Conservation (phyloP, 805 yeast species). For the Metschnikowia proteae region DNA sequence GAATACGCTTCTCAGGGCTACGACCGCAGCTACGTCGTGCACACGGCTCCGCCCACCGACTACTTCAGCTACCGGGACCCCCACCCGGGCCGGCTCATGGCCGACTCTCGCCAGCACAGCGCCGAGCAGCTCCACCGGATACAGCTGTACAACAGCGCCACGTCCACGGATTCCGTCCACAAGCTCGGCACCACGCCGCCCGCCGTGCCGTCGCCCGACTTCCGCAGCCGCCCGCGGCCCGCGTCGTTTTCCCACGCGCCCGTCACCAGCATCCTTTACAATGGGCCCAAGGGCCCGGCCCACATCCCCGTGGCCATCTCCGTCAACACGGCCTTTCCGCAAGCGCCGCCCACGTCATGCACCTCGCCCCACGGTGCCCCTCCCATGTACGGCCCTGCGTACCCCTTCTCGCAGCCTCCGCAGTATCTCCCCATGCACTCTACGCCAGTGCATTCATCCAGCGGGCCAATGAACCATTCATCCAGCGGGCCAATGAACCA, state of each 20-base stretch:
- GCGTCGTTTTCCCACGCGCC: slow-evolving; percentile 12
- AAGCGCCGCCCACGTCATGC: background rate
- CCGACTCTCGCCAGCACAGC: slow-evolving; percentile 2
- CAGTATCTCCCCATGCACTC: background rate
- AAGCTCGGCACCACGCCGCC: slow-evolving; percentile 6
- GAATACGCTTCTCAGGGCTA: background rate
- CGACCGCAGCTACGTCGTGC: slow-evolving; percentile 2
- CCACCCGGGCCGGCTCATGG: slow-evolving; percentile 2
- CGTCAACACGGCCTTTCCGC: background rate
- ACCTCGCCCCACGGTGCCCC: slow-evolving; percentile 1
- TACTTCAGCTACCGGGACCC: slow-evolving; percentile 11
- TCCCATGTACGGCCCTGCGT: background rate
- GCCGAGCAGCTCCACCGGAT: slow-evolving; percentile 6
- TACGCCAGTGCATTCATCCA: background rate
- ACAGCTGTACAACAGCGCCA: slow-evolving; percentile 8
- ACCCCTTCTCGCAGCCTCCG: background rate
- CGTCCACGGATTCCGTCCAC: background rate
- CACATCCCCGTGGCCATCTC: background rate
- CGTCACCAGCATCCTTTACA: slow-evolving; percentile 1
- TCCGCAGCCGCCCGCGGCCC: slow-evolving; percentile 11
- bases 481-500: no score
- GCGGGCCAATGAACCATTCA: no score
- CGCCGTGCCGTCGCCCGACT: slow-evolving; percentile 7
- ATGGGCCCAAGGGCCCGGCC: background rate
- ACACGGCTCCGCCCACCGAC: slow-evolving; percentile 3